phyloP scores from a whole-genome alignment of 441 rosid genomes.

The Eruca vesicaria region DNA sequence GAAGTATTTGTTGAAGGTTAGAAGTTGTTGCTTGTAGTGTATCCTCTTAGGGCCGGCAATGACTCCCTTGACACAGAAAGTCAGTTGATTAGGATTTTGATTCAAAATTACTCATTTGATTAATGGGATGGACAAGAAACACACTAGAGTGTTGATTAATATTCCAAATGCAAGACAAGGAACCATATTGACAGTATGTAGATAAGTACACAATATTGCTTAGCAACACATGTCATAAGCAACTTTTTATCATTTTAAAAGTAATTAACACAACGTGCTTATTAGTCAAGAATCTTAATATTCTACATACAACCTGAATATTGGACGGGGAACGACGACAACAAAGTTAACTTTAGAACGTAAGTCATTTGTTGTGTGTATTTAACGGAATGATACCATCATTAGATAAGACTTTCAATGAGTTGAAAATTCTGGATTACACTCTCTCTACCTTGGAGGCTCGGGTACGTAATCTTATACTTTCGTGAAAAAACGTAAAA shows the following conservation, averaged over 20 bases:
- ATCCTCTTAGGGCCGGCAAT: no score
- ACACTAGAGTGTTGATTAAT: background rate
- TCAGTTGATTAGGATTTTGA: background rate
- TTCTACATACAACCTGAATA: background rate
- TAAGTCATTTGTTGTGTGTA: slow-evolving; percentile 14
- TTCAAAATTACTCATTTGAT: background rate
- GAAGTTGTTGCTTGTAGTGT: no score
- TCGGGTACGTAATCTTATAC: slow-evolving; percentile 24
- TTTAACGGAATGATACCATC: slow-evolving; percentile 38
- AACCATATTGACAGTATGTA: background rate
- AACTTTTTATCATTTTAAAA: background rate
- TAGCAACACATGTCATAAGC: background rate
- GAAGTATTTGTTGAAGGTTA: no score
- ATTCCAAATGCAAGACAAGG: background rate
- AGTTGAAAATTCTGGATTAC: slow-evolving; percentile 29
- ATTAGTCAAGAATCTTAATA: slow-evolving; percentile 5
- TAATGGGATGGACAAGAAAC: background rate
- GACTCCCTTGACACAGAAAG: background rate
- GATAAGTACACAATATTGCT: background rate
- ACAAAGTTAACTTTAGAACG: slow-evolving; percentile 16
- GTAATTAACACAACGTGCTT: background rate
- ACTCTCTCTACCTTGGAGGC: slow-evolving; percentile 17
- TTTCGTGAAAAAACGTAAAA: background rate
- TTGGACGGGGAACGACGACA: slow-evolving; percentile 24
- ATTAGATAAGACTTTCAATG: slow-evolving; percentile 27